phyloP scores from a whole-genome alignment of 129 eudicot species.

The Centrapalus pauciflorus region DNA sequence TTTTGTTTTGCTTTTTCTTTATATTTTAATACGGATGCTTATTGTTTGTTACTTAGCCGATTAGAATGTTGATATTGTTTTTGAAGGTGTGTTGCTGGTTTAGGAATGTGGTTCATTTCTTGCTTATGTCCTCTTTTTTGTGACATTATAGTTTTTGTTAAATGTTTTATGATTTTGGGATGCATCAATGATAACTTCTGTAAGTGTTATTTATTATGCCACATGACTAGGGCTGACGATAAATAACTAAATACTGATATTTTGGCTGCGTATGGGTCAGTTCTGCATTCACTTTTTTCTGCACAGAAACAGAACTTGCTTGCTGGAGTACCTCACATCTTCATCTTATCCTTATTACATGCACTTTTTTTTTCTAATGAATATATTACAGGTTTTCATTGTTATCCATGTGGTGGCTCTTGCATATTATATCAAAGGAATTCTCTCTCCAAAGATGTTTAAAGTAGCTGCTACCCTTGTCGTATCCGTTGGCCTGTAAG shows the following conservation, averaged over 20 bases:
- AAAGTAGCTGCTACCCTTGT: slow-evolving; percentile 96
- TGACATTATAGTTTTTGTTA: neutral
- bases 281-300: neutral
- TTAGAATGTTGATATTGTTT: neutral
- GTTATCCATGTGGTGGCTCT: slow-evolving; percentile 91
- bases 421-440: slow-evolving; percentile 89
- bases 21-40: neutral
- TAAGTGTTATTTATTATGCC: no score
- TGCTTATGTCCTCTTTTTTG: neutral
- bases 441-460: slow-evolving; percentile 93
- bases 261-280: neutral
- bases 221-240: no score
- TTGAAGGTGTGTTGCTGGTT: neutral
- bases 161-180: neutral
- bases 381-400: slow-evolving; percentile 72
- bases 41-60: neutral
- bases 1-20: neutral
- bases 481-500: slow-evolving; percentile 92
- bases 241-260: neutral
- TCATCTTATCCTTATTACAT: slow-evolving; percentile 1
- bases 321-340: neutral
- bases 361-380: neutral
- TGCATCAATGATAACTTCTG: neutral
- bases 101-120: no score
- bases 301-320: neutral